Evolutionary conservation across 352 stramenopile species (phyloP).

Genomic region (Elongisporangium undulatum): DNA sequence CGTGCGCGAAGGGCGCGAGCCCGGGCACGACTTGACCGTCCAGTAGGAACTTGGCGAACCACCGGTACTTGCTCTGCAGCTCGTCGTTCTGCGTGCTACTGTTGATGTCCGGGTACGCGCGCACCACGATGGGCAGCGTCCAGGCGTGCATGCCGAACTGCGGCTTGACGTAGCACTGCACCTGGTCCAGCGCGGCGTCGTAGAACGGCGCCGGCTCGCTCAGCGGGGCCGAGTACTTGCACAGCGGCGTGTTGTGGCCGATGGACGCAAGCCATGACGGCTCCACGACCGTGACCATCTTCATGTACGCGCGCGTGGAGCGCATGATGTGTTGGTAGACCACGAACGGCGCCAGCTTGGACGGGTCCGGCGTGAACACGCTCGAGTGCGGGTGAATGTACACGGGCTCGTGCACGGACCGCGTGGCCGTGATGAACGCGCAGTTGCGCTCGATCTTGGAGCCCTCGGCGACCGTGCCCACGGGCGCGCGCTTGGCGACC

Average conservation of each 20-base stretch:
- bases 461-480: conserved; percentile 71
- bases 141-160: conserved; percentile 73
- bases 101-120: conserved; percentile 43
- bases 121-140: conserved; percentile 49
- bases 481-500: conserved; percentile 65
- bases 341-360: conserved; percentile 62
- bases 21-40: conserved; percentile 56
- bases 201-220: conserved; percentile 62
- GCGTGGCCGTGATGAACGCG: conserved; percentile 60
- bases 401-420: conserved; percentile 56
- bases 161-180: conserved; percentile 76
- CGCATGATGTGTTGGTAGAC: conserved; percentile 80
- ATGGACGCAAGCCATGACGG: conserved; percentile 93
- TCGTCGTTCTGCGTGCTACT: conserved; percentile 25
- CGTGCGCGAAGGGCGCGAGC: conserved; percentile 82
- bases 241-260: conserved; percentile 69
- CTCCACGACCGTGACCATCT: conserved; percentile 96
- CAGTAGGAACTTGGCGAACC: conserved; percentile 83
- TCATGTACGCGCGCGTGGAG: conserved; percentile 91
- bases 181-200: conserved; percentile 43
- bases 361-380: conserved; percentile 68
- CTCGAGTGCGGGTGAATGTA: conserved; percentile 85
- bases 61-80: conserved; percentile 53
- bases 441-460: conserved; percentile 84
- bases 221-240: conserved; percentile 57